These are phyloP conservation scores for Obba rivulosa DNA, from an alignment of 768 basidiomycete species.

Conservation along the genomic window DNA sequence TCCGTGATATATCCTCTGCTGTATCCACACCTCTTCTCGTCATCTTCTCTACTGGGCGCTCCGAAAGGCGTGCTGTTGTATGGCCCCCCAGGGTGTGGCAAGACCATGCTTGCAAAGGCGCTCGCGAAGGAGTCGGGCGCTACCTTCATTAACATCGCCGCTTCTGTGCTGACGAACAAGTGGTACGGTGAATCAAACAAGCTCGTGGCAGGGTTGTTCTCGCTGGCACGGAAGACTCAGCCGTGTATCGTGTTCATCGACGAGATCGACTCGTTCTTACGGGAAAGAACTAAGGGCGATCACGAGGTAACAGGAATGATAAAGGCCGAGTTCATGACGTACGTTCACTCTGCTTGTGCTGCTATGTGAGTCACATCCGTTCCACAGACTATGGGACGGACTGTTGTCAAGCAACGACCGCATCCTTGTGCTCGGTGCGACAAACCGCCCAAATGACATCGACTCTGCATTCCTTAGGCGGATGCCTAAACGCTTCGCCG, in stretches of 20 bases:
- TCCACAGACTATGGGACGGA: slow-evolving; percentile 86
- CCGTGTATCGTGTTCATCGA: slow-evolving; percentile 98
- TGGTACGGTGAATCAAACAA: slow-evolving; percentile 94
- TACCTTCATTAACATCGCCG: slow-evolving; percentile 88
- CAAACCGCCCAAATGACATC: slow-evolving; percentile 91
- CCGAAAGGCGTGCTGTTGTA: slow-evolving; percentile 96
- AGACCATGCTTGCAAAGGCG: slow-evolving; percentile 99
- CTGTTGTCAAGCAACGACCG: slow-evolving; percentile 74
- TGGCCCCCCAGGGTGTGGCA: slow-evolving; percentile 97
- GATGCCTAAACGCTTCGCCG: slow-evolving; percentile 96
- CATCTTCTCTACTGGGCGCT: slow-evolving; percentile 79
- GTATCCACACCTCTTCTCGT: slow-evolving; percentile 82
- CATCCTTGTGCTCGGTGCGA: slow-evolving; percentile 90
- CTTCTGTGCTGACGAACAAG: slow-evolving; percentile 70
- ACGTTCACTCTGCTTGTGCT: slow-evolving; percentile 22
- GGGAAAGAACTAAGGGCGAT: slow-evolving; percentile 82
- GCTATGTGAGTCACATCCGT: background rate
- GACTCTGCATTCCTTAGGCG: slow-evolving; percentile 83
- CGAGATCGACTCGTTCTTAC: slow-evolving; percentile 93
- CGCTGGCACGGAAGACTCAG: slow-evolving; percentile 88
- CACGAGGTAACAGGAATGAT: slow-evolving; percentile 99
- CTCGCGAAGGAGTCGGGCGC: slow-evolving; percentile 96
- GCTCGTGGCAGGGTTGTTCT: slow-evolving; percentile 90
- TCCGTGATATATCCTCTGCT: slow-evolving; percentile 93
- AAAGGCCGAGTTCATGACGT: slow-evolving; percentile 96